Base-by-base conservation (phyloP, 805 yeast genomes). In the Yamadazyma laniorum region DNA sequence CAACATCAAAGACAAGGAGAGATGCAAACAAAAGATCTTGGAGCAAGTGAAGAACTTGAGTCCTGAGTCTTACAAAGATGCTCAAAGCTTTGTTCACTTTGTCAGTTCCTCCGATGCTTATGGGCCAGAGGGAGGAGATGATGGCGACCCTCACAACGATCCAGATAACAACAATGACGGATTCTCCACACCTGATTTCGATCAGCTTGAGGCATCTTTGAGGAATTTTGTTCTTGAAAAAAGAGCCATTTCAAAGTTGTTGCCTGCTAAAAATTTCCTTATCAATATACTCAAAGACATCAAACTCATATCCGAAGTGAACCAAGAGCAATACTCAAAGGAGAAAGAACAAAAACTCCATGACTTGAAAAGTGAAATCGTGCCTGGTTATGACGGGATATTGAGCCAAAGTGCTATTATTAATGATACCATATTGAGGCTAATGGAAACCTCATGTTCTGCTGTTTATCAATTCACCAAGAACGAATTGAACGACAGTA, bases 1-100 rank as follows among this genome's bases (percentile, higher is more conserved):
- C 63, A 80, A 77, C 49, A 91, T 93, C 47, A 72, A 69, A 43
- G 87, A 91, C 57, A 85, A 88, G 56, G 77, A 80, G 34, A 78
- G 86, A 46, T 93, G 99, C 63, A 79, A 74, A 54, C 65, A 72
- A 26, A 73, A 82, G 41, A 88, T 93, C 29, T 63, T 91, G 58
- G 87, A 84, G 39, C 99, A 93, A 59, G 88, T 93, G 6, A 80
- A 85, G 49, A 78, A 70, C 14, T 64, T 95, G 38, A 84, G 96
- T 0, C 99, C 98, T 1, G 95, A 87, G 48, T 87, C 97, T 0
- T 82, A 83, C 55, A 89, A 91, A 56, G 87, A 85, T 49, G 78
- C 96, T 0, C 65, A 73, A n/a, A 95, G 90, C 29, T 89, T 93
- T 64, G 95, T 93, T 6, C 99, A 95, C 59, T 93, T 93, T 62